Base-by-base conservation (phyloP, 305 asterid species). In the Rubia peregrina region DNA sequence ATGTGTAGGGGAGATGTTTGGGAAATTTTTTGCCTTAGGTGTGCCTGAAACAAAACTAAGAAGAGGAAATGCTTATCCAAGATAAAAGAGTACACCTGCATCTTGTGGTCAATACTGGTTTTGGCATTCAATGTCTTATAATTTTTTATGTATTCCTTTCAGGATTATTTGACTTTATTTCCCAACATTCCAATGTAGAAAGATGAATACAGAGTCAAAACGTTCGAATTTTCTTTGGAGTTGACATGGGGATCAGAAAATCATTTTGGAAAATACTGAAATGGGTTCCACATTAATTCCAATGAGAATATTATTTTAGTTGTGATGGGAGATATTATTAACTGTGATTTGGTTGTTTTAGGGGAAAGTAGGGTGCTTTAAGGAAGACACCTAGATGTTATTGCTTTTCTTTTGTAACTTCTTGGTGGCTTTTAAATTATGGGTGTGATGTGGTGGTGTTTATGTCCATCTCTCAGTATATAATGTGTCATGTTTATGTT, bases 401-500 rank as follows among this genome's bases (percentile, higher is more conserved):
- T 12, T 53, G 11, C 12, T 12, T 36, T 14, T 61, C 3, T 51
- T 51, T 33, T 49, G 22, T 0, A 38, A 13, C 0, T 1, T 61
- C 41, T 17, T 16, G 61, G n/a, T 48, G 43, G 51, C 17, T 16
- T 33, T 17, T 71, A 10, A 41, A 19, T 30, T 7, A 24, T 49
- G 38, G 4, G n/a, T 43, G 14, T 30, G 38, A 1, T 62, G 17
- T 40, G 38, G 41, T 26, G 56, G 60, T 48, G 51, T 44, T 36
- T 46, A 12, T 70, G 61, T 7, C 43, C 49, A 57, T 16, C 5
- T 42, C 5, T 44, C 11, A 13, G 33, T 48, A 14, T 44, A 3
- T n/a, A 22, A 22, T 61, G 19, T 73, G 30, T 73, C 41, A 67
- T 66, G 68, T 43, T 43, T 68, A 67, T 41, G 22, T 60, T 59